Conservation (phyloP, 1,139 yeast genomes). For the Taphrina deformans region DNA sequence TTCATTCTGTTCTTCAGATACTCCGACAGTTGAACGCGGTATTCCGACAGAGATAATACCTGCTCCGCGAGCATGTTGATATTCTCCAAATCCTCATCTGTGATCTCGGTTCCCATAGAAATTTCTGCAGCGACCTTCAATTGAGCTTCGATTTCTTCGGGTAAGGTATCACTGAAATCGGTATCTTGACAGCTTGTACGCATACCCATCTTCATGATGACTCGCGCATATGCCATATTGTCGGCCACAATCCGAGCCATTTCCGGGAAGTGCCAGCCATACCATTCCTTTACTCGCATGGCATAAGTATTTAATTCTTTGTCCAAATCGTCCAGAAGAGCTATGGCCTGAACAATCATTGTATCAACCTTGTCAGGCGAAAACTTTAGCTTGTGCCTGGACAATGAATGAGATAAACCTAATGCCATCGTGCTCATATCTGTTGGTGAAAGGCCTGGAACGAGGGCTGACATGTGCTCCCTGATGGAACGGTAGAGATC, state of each 20-base stretch:
- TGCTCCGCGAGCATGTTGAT: constrained; percentile 90
- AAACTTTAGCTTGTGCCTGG: constrained; percentile 98
- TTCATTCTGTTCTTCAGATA: constrained; percentile 94
- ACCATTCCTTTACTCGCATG: constrained; percentile 99
- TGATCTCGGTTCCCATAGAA: constrained; percentile 98
- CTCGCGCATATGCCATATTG: constrained; percentile 86
- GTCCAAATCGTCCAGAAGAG: constrained; percentile 91
- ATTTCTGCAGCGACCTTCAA: constrained; percentile 67
- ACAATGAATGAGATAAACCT: constrained; percentile 98
- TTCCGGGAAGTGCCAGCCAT: constrained; percentile 99
- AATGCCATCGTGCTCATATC: constrained; percentile 91
- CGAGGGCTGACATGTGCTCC: constrained; percentile 86
- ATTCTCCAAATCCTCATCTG: constrained; percentile 89
- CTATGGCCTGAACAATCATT: constrained; percentile 98
- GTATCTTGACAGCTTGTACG: constrained; percentile 88
- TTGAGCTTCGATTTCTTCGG: constrained; percentile 84
- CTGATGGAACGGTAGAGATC: constrained; percentile 94
- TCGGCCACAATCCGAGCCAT: constrained; percentile 93
- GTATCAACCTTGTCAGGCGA: constrained; percentile 97
- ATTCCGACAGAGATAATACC: constrained; percentile 88
- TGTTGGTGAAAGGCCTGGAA: constrained; percentile 86
- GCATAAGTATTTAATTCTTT: constrained; percentile 97
- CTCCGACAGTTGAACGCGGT: constrained; percentile 82
- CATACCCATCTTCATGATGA: constrained; percentile 89
- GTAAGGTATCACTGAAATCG: constrained; percentile 86